phyloP scores from a whole-genome alignment of 164 flowering plant genomes.

The Taxillus chinensis region DNA sequence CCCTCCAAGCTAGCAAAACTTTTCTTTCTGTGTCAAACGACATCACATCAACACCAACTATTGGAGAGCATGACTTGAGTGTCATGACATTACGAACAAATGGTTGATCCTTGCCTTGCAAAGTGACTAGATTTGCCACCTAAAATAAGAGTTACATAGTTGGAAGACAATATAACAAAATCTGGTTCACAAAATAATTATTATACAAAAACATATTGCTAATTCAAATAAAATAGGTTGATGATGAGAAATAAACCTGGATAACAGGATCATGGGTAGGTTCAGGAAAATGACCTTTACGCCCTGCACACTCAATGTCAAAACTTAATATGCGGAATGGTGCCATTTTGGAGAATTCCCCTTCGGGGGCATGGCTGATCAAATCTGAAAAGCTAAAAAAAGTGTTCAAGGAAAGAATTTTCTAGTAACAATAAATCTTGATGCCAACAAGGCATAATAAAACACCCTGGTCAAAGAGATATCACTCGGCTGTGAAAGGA shows the following conservation, averaged over 20 bases:
- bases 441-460: background rate
- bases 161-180: too few relatives aligned
- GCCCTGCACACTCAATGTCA: slow-evolving; percentile 99
- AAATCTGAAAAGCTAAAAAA: slow-evolving; percentile 55
- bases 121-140: slow-evolving; percentile 92
- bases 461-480: background rate
- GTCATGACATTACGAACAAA: slow-evolving; percentile 95
- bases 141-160: slow-evolving; percentile 11
- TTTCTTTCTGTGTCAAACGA: slow-evolving; percentile 85
- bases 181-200: too few relatives aligned
- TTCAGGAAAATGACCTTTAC: slow-evolving; percentile 96
- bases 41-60: slow-evolving; percentile 96
- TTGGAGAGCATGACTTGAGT: slow-evolving; percentile 86
- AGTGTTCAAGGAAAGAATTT: slow-evolving; percentile 24
- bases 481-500: slow-evolving; percentile 33
- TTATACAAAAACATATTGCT: background rate
- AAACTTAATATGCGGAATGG: slow-evolving; percentile 95
- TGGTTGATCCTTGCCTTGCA: slow-evolving; percentile 84
- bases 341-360: slow-evolving; percentile 93
- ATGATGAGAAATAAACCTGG: slow-evolving; percentile 44
- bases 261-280: slow-evolving; percentile 96
- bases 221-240: background rate
- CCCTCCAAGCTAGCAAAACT: slow-evolving; percentile 95
- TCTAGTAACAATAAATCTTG: background rate
- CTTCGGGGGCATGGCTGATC: slow-evolving; percentile 84